Percentiles rank a stretch among this genome's conserved stretches.
These are phyloP conservation scores for Rhizoclosmatium globosum DNA, from an alignment of 192 early-diverging fungal species.

Conservation along the genomic window DNA sequence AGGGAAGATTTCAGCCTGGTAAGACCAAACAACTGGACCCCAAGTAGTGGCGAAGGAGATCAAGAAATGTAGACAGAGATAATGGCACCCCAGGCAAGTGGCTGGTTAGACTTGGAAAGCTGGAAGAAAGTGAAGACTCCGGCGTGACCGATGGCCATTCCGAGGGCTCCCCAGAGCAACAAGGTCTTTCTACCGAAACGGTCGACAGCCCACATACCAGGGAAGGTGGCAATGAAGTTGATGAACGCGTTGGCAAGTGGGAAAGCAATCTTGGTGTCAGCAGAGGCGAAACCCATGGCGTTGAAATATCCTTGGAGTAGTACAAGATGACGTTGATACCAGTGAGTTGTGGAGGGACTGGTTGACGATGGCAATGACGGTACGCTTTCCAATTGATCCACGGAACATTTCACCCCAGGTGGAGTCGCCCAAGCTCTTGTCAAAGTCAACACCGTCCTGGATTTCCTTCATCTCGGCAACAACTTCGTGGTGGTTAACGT, in stretches of 20 bases:
- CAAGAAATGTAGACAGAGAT: conserved; percentile 78
- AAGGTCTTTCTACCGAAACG: conserved; percentile 84
- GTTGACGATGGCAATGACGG: conserved; percentile 68
- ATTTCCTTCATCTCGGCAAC: conserved; percentile 63
- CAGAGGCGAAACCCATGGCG: conserved; percentile 58
- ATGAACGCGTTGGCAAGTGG: conserved; percentile 76
- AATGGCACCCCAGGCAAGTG: conserved; percentile 26
- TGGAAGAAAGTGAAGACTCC: conserved; percentile 68
- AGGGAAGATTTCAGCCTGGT: conserved; percentile 81
- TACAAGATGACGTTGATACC: conserved; percentile 91
- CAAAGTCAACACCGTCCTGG: conserved; percentile 53
- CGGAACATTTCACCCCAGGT: conserved; percentile 69
- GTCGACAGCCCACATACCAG: conserved; percentile 86
- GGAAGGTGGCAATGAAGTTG: conserved; percentile 87
- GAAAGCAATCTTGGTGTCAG: too few species aligned
- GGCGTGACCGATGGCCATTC: conserved; percentile 73
- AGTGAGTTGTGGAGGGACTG: conserved; percentile 68
- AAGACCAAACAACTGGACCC: conserved; percentile 78
- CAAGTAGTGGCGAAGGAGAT: conserved; percentile 74
- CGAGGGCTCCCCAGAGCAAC: conserved; percentile 71
- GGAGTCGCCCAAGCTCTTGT: conserved; percentile 60
- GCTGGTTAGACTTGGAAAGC: conserved; percentile 40
- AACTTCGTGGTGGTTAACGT: conserved; percentile 46
- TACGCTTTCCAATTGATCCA: conserved; percentile 59
- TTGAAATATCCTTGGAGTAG: conserved; percentile 54